These are phyloP conservation scores for Nigrospora sphaerica DNA, from an alignment of 2,329 filamentous ascomycete genomes.

Conservation along the genomic window DNA sequence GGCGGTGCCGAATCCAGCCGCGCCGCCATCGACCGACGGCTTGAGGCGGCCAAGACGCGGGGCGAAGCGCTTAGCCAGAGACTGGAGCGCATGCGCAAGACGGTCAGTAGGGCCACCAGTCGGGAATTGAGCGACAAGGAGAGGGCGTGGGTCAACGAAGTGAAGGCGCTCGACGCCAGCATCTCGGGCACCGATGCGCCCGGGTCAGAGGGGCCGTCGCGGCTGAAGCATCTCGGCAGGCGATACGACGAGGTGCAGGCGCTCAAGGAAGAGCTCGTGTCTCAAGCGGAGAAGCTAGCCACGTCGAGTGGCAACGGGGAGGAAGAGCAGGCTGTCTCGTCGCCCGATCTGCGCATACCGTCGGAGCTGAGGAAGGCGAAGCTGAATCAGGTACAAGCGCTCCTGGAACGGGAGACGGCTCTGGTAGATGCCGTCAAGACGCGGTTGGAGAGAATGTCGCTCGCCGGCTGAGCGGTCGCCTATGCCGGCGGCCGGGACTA, in stretches of 20 bases:
- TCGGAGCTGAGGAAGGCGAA: constrained; percentile 56
- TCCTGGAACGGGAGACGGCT: constrained; percentile 60
- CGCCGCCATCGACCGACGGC: constrained; percentile 48
- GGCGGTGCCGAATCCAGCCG: constrained; percentile 45
- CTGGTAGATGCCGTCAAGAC: constrained; percentile 60
- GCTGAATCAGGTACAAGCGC: constrained; percentile 53
- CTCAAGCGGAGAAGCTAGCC: constrained; percentile 40
- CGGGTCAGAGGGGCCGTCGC: constrained; percentile 22
- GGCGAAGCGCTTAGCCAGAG: constrained; percentile 40
- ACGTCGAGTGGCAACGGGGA: constrained; percentile 19
- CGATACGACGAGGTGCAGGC: constrained; percentile 50
- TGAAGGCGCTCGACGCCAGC: constrained; percentile 29
- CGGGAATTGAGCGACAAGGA: constrained; percentile 57
- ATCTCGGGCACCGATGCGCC: constrained; percentile 28
- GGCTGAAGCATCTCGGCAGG: constrained; percentile 43
- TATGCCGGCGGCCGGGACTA: too few species aligned
- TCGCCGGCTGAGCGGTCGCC: constrained; percentile 15
- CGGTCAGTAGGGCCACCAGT: constrained; percentile 36
- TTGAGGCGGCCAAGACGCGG: constrained; percentile 37
- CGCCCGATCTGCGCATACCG: constrained; percentile 45
- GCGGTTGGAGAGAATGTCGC: constrained; percentile 50
- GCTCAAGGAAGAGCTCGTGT: constrained; percentile 44
- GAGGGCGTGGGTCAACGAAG: constrained; percentile 39
- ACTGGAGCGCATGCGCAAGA: constrained; percentile 39
- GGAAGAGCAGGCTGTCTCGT: constrained; percentile 19